Base-by-base conservation (phyloP, 768 basidiomycete genomes). In the Daedaleopsis nitida region DNA sequence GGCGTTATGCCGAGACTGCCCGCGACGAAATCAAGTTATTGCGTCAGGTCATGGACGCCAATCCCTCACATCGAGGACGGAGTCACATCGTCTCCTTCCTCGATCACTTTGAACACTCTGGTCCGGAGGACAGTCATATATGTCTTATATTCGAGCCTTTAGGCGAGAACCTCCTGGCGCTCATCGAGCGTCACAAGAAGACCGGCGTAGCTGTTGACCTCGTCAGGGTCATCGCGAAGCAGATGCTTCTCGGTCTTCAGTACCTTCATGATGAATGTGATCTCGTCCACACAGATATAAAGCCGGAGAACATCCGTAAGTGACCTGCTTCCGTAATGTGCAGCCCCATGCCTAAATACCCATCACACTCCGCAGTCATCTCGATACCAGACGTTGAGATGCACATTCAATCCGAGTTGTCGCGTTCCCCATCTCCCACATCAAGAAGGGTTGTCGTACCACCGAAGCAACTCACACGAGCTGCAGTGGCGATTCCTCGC, bases 261-360 rank as follows among this genome's bases (percentile, higher is more conserved):
- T 97, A 95, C 73, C 84, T 97, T 13, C 95, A 97, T 68, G 90
- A 94, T 24, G 92, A 94, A 74, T 96, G 94, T 74, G 86, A 92
- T 70, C 83, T 96, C 43, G 92, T 96, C 27, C 95, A 97, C 71
- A 97, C 95, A 21, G 91, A 92, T 67, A 89, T 96, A 60, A 96
- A 97, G 75, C 95, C 94, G 57, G 95, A 97, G 80, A 97, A 97
- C 71, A 94, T 97, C 61, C 78, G 94, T 96, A 71, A 80, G 93
- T 80, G 61, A 13, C 67, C 55, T 53, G 38, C 61, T 48, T 19
- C n/a, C 53, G 48, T n/a, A 24, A 74, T 69, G 77, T 44, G 7
- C 13, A 34, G 32, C 19, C 24, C 43, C 32, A 38, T 11, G 12
- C 35, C 7, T 37, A 50, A 24, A 49, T 24, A 7, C 6, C 17